Evolutionary conservation across 208 protist species (phyloP), one percentile per base, ranked within the genome.

Genomic region (Leishmania aethiopica): DNA sequence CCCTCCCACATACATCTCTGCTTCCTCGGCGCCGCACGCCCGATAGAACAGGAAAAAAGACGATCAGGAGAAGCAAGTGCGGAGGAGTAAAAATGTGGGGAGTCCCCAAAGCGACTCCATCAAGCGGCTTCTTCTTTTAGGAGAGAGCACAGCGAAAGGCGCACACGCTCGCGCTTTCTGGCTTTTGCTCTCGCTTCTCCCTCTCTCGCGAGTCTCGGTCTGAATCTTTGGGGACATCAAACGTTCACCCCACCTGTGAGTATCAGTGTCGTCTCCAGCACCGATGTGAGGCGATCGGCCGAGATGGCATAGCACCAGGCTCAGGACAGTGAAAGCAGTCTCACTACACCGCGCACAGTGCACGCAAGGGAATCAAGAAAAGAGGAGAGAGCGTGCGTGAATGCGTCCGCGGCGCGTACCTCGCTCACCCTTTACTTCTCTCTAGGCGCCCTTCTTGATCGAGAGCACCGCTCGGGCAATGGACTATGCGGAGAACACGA

Each of bases 371-470:
- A 13, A 51, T 17, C 17, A 32, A 53, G 47, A 32, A 67, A 70
- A 81, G 78, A 74, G 66, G 67, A 84, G 51, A 72, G 62, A 40
- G 42, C 40, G 35, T 42, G 40, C 51, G 25, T n/a, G 45, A 51
- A 59, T 59, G 42, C 10, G 45, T 32, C 2, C 40, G 10, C 11
- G 47, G 2, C 13, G 47, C 32, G 47, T 28, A 37, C n/a, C n/a
- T 40, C 28, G 2, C 19, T 25, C 67, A 37, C 40, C 37, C 10
- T 40, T 51, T 22, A 7, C 55, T 51, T 53, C 70, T 28, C 25
- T 74, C n/a, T 32, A 22, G 0, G 8, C 70, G 22, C 45, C 25
- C 42, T 19, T n/a, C 17, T 72, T 53, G 25, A 13, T 22, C 2
- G 28, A 37, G 45, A 55, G 42, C 42, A 32, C 45, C 6, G 45